A percentile compares a stretch with the other conserved stretches of the same genome.
Conservation (phyloP, 257 asterid species). For the Asclepias syriaca region DNA sequence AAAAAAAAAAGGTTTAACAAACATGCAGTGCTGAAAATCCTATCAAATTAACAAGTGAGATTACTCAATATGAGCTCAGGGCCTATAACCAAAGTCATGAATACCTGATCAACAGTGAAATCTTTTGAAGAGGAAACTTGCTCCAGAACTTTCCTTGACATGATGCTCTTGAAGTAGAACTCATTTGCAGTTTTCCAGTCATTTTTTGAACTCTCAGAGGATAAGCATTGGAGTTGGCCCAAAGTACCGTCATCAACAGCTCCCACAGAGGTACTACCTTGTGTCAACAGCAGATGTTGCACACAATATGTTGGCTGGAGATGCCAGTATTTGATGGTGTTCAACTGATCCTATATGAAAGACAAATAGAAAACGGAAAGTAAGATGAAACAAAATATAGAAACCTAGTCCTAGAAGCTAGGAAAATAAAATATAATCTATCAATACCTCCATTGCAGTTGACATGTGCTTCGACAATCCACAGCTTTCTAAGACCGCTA, state of each 20-base stretch:
- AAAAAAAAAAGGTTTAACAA: no score
- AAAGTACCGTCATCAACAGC: conserved; percentile 19
- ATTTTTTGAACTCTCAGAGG: conserved; percentile 27
- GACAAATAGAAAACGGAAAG: background rate
- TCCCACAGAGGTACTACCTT: conserved; percentile 27
- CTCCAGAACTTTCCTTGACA: conserved; percentile 55
- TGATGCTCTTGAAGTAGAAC: conserved; percentile 82
- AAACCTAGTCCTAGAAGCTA: background rate
- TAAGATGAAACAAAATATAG: background rate
- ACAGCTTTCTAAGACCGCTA: conserved; percentile 59
- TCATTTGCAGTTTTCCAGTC: conserved; percentile 62
- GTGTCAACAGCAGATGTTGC: conserved; percentile 54
- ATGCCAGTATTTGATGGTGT: conserved; percentile 45
- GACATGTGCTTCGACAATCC: conserved; percentile 73
- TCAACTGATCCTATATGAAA: conserved; percentile 33
- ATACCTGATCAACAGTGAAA: conserved; percentile 73
- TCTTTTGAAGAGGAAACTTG: conserved; percentile 69
- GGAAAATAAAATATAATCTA: background rate
- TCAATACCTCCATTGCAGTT: conserved; percentile 48
- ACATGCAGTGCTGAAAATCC: background rate
- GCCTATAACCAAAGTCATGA: conserved; percentile 1
- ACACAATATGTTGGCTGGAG: conserved; percentile 81
- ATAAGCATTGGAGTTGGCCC: conserved; percentile 25
- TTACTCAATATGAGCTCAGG: no score
- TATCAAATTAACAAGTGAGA: background rate